Percentiles rank a stretch among this genome's conserved stretches.
Conservation (phyloP, 805 yeast genomes). For the Monosporozyma siamensis region DNA sequence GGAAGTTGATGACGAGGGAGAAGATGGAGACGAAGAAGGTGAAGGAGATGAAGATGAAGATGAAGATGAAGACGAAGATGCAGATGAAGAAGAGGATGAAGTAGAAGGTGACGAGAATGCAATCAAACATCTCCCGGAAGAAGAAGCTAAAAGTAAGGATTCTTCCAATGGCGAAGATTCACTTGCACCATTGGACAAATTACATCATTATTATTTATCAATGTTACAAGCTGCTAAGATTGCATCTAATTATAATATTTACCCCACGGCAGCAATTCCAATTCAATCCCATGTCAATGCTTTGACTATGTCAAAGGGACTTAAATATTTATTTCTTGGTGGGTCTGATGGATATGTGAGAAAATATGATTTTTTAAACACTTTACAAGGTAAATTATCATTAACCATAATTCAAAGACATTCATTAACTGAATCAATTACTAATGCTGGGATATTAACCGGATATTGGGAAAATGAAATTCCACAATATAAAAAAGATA, state of each 20-base stretch:
- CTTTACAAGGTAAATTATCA: constrained; percentile 79
- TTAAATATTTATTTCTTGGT: constrained; percentile 84
- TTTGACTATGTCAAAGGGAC: constrained; percentile 66
- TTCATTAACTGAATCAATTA: constrained; percentile 74
- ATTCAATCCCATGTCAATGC: constrained; percentile 72
- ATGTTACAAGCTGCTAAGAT: constrained; percentile 37
- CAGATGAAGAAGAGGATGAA: constrained; percentile 21
- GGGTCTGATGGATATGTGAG: constrained; percentile 94
- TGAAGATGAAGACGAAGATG: constrained; percentile 14
- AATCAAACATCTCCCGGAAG: constrained; percentile 10
- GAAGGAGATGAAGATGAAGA: constrained; percentile 8
- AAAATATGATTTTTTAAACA: constrained; percentile 75
- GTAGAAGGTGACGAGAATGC: constrained; percentile 10
- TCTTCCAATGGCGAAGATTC: constrained; percentile 6
- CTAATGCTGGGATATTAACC: constrained; percentile 70
- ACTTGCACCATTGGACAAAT: constrained; percentile 7
- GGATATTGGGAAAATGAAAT: constrained; percentile 97
- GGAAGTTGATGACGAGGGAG: constrained; percentile 17
- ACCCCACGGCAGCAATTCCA: constrained; percentile 83
- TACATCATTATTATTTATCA: constrained; percentile 28
- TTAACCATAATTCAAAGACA: constrained; percentile 88
- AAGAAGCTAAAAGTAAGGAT: constrained; percentile 12
- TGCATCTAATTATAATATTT: constrained; percentile 55
- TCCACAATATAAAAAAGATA: constrained; percentile 47
- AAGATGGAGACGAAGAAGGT: constrained; percentile 19